Evolutionary conservation across 108 stramenopile genomes (phyloP).

Genomic region (Pseudonitzschia delicatissima): DNA sequence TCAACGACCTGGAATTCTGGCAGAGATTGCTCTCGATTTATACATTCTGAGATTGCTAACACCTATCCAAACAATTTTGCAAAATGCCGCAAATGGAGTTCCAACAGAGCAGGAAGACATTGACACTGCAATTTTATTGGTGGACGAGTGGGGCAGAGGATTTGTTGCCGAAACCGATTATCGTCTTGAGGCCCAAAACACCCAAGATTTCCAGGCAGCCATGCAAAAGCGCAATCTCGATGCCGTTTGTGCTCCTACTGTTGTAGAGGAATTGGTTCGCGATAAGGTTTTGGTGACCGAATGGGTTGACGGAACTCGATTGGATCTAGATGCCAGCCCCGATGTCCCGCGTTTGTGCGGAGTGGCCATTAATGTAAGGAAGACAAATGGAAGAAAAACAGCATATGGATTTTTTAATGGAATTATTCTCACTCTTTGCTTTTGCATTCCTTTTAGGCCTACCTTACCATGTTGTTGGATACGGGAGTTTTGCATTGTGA

Average conservation of each 20-base stretch:
- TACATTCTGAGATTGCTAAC: constrained; percentile 78
- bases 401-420: background rate
- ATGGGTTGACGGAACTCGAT: constrained; percentile 88
- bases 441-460: constrained; percentile 33
- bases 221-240: constrained; percentile 71
- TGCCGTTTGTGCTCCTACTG: constrained; percentile 78
- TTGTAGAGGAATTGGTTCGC: constrained; percentile 55
- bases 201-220: constrained; percentile 56
- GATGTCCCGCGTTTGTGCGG: constrained; percentile 82
- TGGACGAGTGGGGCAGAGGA: constrained; percentile 90
- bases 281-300: constrained; percentile 86
- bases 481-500: constrained; percentile 75
- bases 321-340: constrained; percentile 57
- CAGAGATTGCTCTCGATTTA: constrained; percentile 88
- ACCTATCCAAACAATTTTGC: constrained; percentile 65
- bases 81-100: constrained; percentile 54
- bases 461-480: constrained; percentile 80
- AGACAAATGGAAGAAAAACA: background rate
- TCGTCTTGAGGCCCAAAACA: constrained; percentile 75
- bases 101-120: constrained; percentile 54
- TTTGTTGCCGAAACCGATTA: constrained; percentile 93
- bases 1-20: constrained; percentile 89
- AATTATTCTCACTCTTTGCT: background rate
- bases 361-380: constrained; percentile 65
- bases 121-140: constrained; percentile 57